These are phyloP conservation scores for Phoma sp. DNA, from an alignment of 2,329 filamentous ascomycete genomes.

Conservation along the genomic window DNA sequence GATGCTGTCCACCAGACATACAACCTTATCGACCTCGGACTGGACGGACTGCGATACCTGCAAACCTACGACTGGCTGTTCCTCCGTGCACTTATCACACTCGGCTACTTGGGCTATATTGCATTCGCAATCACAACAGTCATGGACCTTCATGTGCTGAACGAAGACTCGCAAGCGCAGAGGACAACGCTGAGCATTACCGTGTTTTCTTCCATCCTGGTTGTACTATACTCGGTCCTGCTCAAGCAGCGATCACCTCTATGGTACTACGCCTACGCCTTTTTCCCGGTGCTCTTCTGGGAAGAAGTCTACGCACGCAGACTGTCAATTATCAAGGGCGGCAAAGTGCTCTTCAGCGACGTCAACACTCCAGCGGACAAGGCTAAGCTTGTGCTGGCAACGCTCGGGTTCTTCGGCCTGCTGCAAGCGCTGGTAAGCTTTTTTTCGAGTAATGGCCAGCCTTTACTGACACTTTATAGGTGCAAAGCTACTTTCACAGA, in stretches of 20 bases:
- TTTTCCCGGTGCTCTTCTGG: constrained; percentile 96
- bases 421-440: constrained; percentile 72
- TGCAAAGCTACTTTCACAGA: constrained; percentile 88
- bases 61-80: constrained; percentile 99
- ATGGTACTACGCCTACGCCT: constrained; percentile 88
- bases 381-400: constrained; percentile 67
- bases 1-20: constrained; percentile 81
- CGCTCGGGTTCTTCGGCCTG: constrained; percentile 71
- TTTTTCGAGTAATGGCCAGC: not conserved
- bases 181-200: constrained; percentile 66
- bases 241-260: constrained; percentile 77
- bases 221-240: constrained; percentile 78
- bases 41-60: constrained; percentile 87
- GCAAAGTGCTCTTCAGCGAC: constrained; percentile 71
- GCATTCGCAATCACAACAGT: constrained; percentile 89
- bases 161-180: constrained; percentile 69
- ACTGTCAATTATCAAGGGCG: constrained; percentile 70
- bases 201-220: constrained; percentile 77
- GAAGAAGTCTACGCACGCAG: constrained; percentile 88
- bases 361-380: constrained; percentile 66
- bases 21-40: constrained; percentile 74
- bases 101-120: constrained; percentile 95
- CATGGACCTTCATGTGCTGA: constrained; percentile 84
- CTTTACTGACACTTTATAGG: constrained; percentile 56
- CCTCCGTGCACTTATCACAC: constrained; percentile 82